phyloP scores from a whole-genome alignment of 2,329 filamentous ascomycete species.

The Aspergillus pseudotamarii region DNA sequence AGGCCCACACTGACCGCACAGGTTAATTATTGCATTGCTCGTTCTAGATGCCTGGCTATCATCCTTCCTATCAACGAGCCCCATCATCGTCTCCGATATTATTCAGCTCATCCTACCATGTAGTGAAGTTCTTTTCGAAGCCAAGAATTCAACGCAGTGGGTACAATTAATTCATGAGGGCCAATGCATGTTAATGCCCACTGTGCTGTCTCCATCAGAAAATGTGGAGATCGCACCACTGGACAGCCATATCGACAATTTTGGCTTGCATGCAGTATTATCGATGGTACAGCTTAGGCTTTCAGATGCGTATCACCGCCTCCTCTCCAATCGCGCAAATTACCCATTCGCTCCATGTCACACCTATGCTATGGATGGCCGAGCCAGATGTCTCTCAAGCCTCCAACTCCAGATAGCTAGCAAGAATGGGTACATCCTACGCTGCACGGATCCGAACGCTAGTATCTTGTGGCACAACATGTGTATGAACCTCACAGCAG shows the following conservation, averaged over 20 bases:
- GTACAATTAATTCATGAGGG: constrained; percentile 40
- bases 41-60: constrained; percentile 54
- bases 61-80: constrained; percentile 50
- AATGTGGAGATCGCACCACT: constrained; percentile 37
- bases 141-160: constrained; percentile 42
- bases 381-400: constrained; percentile 44
- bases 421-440: constrained; percentile 46
- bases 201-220: constrained; percentile 39
- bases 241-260: constrained; percentile 36
- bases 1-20: constrained; percentile 18
- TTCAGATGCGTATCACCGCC: constrained; percentile 47
- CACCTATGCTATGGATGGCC: constrained; percentile 52
- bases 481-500: constrained; percentile 55
- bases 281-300: constrained; percentile 46
- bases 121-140: constrained; percentile 49
- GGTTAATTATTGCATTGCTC: constrained; percentile 51
- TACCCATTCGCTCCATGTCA: constrained; percentile 48
- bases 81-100: constrained; percentile 50
- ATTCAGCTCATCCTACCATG: constrained; percentile 52
- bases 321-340: constrained; percentile 42
- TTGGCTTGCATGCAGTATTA: constrained; percentile 42
- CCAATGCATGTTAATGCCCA: constrained; percentile 37
- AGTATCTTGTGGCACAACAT: constrained; percentile 57
- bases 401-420: constrained; percentile 36
- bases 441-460: constrained; percentile 52